phyloP scores from a whole-genome alignment of 805 yeast genomes.

The Sungouiozyma intestinalis region DNA sequence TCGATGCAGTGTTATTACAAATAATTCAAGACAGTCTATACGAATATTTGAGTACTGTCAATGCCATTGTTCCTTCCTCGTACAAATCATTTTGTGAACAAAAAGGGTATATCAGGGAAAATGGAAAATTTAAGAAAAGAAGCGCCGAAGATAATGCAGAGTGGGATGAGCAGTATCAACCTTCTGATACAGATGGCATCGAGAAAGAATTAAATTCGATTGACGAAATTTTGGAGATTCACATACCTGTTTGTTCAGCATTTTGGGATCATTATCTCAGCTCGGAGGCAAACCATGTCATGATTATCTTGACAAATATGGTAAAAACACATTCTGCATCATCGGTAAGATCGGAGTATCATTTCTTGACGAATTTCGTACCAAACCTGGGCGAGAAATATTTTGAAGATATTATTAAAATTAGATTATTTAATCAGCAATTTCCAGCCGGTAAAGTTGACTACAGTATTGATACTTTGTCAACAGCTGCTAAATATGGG shows the following conservation, averaged over 20 bases:
- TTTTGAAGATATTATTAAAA: conserved; percentile 10
- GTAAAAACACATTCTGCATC: conserved; percentile 10
- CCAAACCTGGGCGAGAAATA: conserved; percentile 10
- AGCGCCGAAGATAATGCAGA: not conserved
- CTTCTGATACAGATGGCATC: not conserved
- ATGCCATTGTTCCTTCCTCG: conserved; percentile 11
- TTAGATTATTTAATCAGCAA: conserved; percentile 12
- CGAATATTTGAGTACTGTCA: conserved; percentile 12
- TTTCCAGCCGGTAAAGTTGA: conserved; percentile 14
- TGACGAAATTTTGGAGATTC: conserved; percentile 12
- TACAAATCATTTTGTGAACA: conserved; percentile 11
- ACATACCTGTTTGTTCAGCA: conserved; percentile 14
- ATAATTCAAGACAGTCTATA: conserved; percentile 11
- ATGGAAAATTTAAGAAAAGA: conserved; percentile 7
- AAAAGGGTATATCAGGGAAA: conserved; percentile 7
- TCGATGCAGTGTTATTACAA: conserved; percentile 1
- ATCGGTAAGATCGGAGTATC: conserved; percentile 8
- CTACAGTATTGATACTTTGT: conserved; percentile 13
- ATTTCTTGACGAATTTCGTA: conserved; percentile 9
- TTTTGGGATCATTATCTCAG: conserved; percentile 14
- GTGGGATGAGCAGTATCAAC: not conserved
- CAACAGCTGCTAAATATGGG: conserved; percentile 13
- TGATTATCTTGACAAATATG: conserved; percentile 7
- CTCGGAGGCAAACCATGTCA: conserved; percentile 8
- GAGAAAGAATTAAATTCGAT: conserved; percentile 6